Conservation (phyloP, 1,284 basidiomycete genomes). For the Puccinia polysora region DNA sequence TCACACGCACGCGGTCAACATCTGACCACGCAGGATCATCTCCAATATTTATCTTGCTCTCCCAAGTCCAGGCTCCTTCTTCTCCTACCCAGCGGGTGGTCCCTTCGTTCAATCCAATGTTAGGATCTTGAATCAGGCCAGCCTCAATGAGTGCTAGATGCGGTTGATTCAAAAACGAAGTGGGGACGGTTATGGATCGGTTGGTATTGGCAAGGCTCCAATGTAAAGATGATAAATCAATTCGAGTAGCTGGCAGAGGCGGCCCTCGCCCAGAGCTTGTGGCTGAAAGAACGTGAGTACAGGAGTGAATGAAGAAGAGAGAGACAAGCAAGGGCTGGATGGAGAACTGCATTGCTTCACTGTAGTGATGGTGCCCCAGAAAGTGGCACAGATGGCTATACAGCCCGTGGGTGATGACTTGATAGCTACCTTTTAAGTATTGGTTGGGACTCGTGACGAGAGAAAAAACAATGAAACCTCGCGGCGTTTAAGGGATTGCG, state of each 20-base stretch:
- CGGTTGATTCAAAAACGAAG: conserved; percentile 46
- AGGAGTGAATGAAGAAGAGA: too few species aligned
- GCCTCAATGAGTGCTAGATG: conserved; percentile 49
- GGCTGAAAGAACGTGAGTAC: too few species aligned
- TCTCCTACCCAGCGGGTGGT: conserved; percentile 41
- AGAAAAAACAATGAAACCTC: too few species aligned
- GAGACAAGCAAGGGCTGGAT: too few species aligned
- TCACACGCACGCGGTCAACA: conserved; percentile 20
- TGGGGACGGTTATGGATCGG: conserved; percentile 46
- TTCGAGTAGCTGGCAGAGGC: conserved; percentile 19
- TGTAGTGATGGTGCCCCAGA: too few species aligned
- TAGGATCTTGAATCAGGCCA: conserved; percentile 47
- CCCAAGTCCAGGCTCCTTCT: conserved; percentile 39
- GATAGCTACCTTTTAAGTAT: too few species aligned
- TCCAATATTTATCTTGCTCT: conserved; percentile 11
- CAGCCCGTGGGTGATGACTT: too few species aligned
- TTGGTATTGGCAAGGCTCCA: conserved; percentile 49
- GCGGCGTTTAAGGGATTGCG: too few species aligned
- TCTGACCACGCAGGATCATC: neutral
- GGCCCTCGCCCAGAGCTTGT: too few species aligned
- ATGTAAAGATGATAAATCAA: conserved; percentile 44
- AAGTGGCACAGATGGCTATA: too few species aligned
- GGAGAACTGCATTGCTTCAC: too few species aligned
- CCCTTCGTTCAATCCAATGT: conserved; percentile 42
- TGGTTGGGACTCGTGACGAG: too few species aligned